Evolutionary conservation across 2,329 filamentous ascomycete genomes (phyloP).

Genomic region (Helminthosporium solani): DNA sequence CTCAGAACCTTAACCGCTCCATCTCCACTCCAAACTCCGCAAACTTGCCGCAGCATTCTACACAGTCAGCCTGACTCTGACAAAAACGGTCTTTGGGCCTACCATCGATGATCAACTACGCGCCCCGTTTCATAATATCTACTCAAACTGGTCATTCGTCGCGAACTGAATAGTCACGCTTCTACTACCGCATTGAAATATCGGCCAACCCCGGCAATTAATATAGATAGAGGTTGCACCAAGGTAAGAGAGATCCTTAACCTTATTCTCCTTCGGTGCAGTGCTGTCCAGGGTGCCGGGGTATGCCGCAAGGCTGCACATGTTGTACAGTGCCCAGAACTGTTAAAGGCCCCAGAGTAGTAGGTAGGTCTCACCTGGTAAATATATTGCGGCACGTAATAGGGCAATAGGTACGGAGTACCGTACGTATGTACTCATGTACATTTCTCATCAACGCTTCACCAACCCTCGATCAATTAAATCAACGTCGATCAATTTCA

Average conservation of each 20-base stretch:
- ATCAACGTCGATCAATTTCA: background rate
- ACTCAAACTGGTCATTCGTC: background rate
- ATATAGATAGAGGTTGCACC: background rate
- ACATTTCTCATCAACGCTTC: background rate
- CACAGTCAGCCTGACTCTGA: background rate
- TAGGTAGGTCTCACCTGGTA: conserved; percentile 13
- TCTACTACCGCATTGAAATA: background rate
- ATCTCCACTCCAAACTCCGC: conserved; percentile 1
- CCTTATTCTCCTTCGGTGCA: background rate
- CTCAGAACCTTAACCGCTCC: conserved; percentile 15
- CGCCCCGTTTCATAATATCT: no score
- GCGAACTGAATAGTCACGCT: background rate
- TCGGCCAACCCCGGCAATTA: background rate
- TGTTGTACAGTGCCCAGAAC: background rate
- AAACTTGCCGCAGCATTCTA: background rate
- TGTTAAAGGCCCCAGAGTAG: conserved; percentile 3
- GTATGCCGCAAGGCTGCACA: background rate
- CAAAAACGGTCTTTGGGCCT: no score
- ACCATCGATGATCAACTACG: no score
- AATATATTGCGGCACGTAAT: conserved; percentile 13
- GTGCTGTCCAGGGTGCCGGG: background rate
- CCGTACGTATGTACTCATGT: background rate
- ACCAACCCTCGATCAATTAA: background rate
- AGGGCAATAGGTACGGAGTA: background rate
- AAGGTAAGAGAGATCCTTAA: conserved; percentile 2